A percentile compares a stretch with the other conserved stretches of the same genome.
These are phyloP conservation scores for Furculomyces boomerangus DNA, from an alignment of 371 early-diverging fungal species.

Conservation along the genomic window DNA sequence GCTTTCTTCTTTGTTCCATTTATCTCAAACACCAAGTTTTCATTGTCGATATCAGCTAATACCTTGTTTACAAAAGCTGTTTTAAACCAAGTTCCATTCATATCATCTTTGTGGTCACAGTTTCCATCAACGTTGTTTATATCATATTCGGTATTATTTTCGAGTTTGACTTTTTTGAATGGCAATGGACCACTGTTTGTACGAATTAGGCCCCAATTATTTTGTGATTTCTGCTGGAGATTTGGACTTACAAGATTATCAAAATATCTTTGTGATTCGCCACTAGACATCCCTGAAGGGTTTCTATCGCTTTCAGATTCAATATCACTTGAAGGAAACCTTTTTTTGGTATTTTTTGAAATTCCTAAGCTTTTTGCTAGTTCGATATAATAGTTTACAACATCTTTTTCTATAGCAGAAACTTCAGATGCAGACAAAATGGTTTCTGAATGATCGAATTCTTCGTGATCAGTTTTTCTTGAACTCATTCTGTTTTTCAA, in stretches of 20 bases:
- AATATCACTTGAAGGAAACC: neutral
- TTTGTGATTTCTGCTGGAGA: neutral
- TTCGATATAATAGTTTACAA: slow-evolving; percentile 2
- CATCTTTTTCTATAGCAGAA: neutral
- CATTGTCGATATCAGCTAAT: neutral
- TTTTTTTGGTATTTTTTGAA: neutral
- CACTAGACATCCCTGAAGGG: too few relatives aligned
- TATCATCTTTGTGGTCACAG: neutral
- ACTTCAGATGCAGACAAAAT: neutral
- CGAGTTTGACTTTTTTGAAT: neutral
- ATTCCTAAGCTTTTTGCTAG: neutral
- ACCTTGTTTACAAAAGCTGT: neutral
- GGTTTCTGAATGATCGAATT: neutral
- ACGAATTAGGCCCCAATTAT: neutral
- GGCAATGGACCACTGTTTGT: too few relatives aligned
- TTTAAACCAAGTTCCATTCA: neutral
- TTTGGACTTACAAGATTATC: neutral
- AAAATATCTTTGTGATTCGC: neutral
- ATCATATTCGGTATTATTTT: neutral
- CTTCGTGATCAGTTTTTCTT: neutral
- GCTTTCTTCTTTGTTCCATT: neutral
- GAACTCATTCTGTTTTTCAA: neutral
- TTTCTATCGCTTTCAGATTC: neutral
- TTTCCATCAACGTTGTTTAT: neutral
- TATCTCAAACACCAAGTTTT: neutral